A percentile compares a stretch with the other conserved stretches of the same genome.
Conservation (phyloP, 73 alveolate genomes). For the Halteria grandinella region DNA sequence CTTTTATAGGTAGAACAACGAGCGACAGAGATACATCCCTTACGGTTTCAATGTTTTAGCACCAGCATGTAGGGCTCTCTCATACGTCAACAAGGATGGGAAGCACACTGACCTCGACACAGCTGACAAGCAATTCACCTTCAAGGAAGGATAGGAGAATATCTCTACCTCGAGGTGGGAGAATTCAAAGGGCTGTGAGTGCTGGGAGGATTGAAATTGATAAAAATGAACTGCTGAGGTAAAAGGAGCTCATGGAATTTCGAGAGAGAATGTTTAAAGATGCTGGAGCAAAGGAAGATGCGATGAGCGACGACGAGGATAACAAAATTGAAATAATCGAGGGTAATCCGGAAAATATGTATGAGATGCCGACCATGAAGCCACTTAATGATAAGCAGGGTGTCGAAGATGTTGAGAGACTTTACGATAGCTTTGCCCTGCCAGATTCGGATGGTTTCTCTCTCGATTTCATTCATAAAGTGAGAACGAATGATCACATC, state of each 20-base stretch:
- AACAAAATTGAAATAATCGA: background rate
- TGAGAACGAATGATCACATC: constrained; percentile 21
- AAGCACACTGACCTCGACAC: no score
- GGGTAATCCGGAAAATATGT: background rate
- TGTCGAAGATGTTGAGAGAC: background rate
- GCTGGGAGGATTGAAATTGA: no score
- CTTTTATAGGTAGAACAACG: no score
- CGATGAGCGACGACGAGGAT: background rate
- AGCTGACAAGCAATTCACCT: no score
- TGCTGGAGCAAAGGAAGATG: background rate
- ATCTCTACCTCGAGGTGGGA: no score
- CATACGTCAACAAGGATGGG: no score
- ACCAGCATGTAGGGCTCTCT: no score
- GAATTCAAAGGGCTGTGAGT: no score
- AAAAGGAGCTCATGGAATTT: background rate
- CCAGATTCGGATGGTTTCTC: constrained; percentile 36
- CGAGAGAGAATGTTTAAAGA: background rate
- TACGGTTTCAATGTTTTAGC: no score
- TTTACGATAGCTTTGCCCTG: background rate
- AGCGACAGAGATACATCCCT: no score
- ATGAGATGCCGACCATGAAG: background rate
- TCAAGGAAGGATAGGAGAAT: no score
- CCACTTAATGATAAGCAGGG: background rate
- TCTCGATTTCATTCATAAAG: constrained; percentile 3
- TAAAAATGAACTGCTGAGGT: background rate